Base-by-base conservation (phyloP, 2,329 filamentous ascomycete species). In the Fusarium sororula region DNA sequence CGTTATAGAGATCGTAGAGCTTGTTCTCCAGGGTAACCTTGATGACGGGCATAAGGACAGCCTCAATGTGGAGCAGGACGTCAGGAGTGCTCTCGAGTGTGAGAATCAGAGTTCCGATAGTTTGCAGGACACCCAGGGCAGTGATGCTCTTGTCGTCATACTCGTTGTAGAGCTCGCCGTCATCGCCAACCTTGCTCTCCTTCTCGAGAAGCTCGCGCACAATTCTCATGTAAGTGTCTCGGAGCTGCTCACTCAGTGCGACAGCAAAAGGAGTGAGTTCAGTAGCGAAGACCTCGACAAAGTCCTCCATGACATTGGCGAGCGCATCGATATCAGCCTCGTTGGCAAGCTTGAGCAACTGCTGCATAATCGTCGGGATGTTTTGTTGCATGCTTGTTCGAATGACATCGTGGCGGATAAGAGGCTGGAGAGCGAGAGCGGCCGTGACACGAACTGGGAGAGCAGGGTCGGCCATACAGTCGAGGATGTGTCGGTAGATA, bases 81-180 rank as follows among this genome's bases (percentile, higher is more conserved):
- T 98, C 96, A 0, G 96, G 96, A 1, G 96, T 98, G 85, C 95
- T 98, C 86, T 99, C 96, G 14, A 99, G 87, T 1, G 96, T 99
- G 45, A 99, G 90, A 71, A 99, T 99, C 14, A 99, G 89, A 14
- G 96, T 99, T 39, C 96, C 96, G 73, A 99, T 99, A 14, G 96
- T 99, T 84, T 99, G 96, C 77, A 99, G 83, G 58, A 99, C 96
- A 82, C 96, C 96, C 39, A 99, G 88, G 18, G 96, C 96, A 11
- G 96, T 98, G 64, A 99, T 98, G 81, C 95, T 98, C 90, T 99
- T 99, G 84, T 99, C 96, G 79, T 99, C 96, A 83, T 97, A 98
- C 79, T 98, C 96, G 38, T 94, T 94, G 78, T 94, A 97, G 37
- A 90, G 88, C 72, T 94, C 94, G 41, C 94, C 94, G 54, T 93